Conservation (phyloP, 169 alveolate species). For the Cryptosporidium tyzzeri region DNA sequence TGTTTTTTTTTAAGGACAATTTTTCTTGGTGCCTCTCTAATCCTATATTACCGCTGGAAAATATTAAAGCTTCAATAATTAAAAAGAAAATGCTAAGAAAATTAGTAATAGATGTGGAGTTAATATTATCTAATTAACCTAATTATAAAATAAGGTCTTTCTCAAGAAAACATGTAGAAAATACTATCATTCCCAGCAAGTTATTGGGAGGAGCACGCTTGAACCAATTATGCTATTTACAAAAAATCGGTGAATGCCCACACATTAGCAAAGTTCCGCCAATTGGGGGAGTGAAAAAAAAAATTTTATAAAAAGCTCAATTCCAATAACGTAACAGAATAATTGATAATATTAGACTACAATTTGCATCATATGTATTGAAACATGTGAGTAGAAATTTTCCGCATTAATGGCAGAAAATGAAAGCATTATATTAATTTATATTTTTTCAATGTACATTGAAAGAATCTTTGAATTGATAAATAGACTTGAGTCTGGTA, state of each 20-base stretch:
- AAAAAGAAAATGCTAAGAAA: neutral
- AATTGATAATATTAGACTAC: no score
- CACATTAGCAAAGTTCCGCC: neutral
- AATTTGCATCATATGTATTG: neutral
- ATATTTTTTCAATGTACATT: neutral
- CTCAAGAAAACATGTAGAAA: neutral
- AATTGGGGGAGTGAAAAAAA: neutral
- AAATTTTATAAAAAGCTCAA: no score
- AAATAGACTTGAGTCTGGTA: conserved; percentile 28
- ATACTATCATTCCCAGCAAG: neutral
- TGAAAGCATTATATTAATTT: neutral
- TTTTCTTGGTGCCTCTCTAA: neutral
- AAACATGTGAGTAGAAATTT: neutral
- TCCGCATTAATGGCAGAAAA: neutral
- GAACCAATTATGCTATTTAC: neutral
- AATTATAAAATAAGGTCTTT: no score
- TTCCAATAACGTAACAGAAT: neutral
- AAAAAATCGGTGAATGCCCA: neutral
- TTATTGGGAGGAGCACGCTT: neutral
- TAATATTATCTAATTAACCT: neutral
- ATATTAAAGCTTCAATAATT: neutral
- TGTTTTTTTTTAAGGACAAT: neutral
- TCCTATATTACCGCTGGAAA: neutral
- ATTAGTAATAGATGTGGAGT: neutral
- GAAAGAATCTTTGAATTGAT: conserved; percentile 56